Conservation (phyloP, 2,329 filamentous ascomycete species). For the Alternaria conjuncta region DNA sequence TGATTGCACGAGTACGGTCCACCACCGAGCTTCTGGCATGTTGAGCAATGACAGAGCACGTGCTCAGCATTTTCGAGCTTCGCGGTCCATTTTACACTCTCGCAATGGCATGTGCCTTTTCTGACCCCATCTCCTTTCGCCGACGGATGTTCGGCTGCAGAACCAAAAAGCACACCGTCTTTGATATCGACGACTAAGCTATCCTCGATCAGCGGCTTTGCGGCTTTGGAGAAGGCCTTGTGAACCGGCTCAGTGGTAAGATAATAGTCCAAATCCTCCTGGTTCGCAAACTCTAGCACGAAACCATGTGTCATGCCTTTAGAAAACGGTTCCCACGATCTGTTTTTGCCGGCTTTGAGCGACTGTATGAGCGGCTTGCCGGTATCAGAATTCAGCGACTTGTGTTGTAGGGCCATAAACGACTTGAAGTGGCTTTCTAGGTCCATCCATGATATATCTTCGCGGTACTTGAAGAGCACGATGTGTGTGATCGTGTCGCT, state of each 20-base stretch:
- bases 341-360: constrained; percentile 44
- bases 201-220: constrained; percentile 41
- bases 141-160: constrained; percentile 26
- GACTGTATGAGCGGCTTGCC: constrained; percentile 41
- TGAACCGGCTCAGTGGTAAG: constrained; percentile 41
- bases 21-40: constrained; percentile 46
- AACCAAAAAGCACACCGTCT: constrained; percentile 43
- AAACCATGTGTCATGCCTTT: constrained; percentile 48
- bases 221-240: constrained; percentile 34
- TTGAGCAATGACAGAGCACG: constrained; percentile 47
- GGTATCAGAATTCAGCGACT: constrained; percentile 32
- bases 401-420: constrained; percentile 35
- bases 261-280: constrained; percentile 46
- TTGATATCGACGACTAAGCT: constrained; percentile 42
- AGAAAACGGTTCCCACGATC: constrained; percentile 39
- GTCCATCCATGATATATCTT: constrained; percentile 40
- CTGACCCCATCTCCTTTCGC: constrained; percentile 13
- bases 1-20: constrained; percentile 48
- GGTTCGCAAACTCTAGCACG: constrained; percentile 42
- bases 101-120: constrained; percentile 44
- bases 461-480: constrained; percentile 45
- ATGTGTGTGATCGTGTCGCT: constrained; percentile 39
- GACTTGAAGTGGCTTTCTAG: constrained; percentile 41
- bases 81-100: constrained; percentile 32
- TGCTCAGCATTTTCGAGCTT: constrained; percentile 36